A percentile compares a stretch with the other conserved stretches of the same genome.
Conservation (phyloP, 805 yeast species). For the Sugiyamaella marilandica region DNA sequence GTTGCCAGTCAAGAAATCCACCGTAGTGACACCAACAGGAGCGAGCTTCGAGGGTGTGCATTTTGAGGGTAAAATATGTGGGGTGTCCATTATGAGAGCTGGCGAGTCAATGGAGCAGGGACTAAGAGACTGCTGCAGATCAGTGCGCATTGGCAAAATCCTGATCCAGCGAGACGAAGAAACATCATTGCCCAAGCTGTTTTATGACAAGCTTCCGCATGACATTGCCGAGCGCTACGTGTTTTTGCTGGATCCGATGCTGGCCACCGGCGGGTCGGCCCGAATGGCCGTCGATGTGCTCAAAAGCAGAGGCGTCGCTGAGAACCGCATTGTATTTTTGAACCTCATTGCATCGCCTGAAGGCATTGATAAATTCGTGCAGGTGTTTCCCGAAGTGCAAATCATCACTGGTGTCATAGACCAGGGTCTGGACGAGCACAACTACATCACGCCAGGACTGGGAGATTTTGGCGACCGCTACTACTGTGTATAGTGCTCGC, state of each 20-base stretch:
- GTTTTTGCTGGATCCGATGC: constrained; percentile 90
- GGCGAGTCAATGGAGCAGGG: constrained; percentile 99
- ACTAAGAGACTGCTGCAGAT: constrained; percentile 91
- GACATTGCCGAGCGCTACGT: constrained; percentile 88
- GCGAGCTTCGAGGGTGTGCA: constrained; percentile 60
- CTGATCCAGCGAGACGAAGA: constrained; percentile 97
- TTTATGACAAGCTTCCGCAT: constrained; percentile 89
- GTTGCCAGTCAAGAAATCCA: constrained; percentile 71
- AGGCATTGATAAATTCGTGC: constrained; percentile 76
- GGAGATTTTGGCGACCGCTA: constrained; percentile 99
- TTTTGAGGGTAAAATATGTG: constrained; percentile 91
- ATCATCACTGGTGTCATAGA: constrained; percentile 95
- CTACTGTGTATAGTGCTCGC: constrained; percentile 64
- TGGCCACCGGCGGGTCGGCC: constrained; percentile 99
- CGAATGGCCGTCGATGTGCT: constrained; percentile 94
- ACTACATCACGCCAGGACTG: constrained; percentile 86
- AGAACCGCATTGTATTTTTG: constrained; percentile 81
- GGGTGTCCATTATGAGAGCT: constrained; percentile 96
- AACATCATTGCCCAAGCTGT: constrained; percentile 87
- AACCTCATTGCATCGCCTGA: constrained; percentile 93
- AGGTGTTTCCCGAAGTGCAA: constrained; percentile 74
- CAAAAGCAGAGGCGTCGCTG: constrained; percentile 77
- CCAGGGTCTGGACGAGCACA: constrained; percentile 74
- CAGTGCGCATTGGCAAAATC: constrained; percentile 94
- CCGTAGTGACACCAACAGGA: constrained; percentile 74